phyloP scores from a whole-genome alignment of 2,329 filamentous ascomycete species.

The Penicillium olsonii region DNA sequence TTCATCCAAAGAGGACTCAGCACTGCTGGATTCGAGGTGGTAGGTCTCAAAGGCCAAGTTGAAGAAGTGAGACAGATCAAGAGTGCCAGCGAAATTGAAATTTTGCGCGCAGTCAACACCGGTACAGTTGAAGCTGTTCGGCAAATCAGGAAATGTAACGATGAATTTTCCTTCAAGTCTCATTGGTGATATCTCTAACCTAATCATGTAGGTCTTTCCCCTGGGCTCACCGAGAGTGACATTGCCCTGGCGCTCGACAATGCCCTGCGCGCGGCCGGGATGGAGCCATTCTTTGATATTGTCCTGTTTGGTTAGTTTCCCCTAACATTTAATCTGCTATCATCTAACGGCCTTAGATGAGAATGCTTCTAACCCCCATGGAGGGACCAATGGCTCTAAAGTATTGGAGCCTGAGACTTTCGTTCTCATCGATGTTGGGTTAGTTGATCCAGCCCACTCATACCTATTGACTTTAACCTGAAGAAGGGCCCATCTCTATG shows the following conservation, averaged over 20 bases:
- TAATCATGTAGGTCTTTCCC: conserved; percentile 48
- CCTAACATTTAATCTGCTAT: not conserved
- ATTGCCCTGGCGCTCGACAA: conserved; percentile 59
- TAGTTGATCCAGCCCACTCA: conserved; percentile 3
- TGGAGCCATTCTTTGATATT: conserved; percentile 64
- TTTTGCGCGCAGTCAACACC: conserved; percentile 64
- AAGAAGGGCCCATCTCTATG: conserved; percentile 57
- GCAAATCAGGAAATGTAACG: conserved; percentile 51
- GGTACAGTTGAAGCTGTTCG: conserved; percentile 63
- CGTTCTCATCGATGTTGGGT: conserved; percentile 63
- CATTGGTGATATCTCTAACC: conserved; percentile 20
- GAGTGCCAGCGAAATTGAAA: conserved; percentile 56
- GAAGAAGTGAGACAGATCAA: conserved; percentile 63
- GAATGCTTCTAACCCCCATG: conserved; percentile 44
- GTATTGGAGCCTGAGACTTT: conserved; percentile 57
- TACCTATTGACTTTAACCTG: not conserved
- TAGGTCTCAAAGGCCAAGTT: conserved; percentile 56
- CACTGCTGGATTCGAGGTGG: conserved; percentile 56
- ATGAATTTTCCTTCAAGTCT: not conserved
- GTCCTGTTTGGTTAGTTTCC: conserved; percentile 55
- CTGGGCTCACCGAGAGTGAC: conserved; percentile 60
- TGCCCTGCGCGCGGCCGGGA: conserved; percentile 55
- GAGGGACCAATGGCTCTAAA: conserved; percentile 48
- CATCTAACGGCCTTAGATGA: conserved; percentile 27
- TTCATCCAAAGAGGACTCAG: conserved; percentile 62